Evolutionary conservation across 257 asterid genomes (phyloP).

Genomic region (Marsdenia floribunda): DNA sequence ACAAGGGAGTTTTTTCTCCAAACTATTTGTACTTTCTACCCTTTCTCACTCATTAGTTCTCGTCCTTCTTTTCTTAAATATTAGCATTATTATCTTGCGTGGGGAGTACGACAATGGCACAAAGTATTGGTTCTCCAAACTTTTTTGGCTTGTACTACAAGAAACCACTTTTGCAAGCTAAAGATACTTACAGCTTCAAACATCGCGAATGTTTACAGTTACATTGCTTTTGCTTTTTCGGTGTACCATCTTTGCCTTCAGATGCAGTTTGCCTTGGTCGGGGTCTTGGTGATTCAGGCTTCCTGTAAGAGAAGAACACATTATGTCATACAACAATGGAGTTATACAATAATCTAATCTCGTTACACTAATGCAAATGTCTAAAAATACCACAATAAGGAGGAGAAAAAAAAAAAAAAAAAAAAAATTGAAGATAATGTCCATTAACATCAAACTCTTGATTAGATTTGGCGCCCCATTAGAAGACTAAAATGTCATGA

Average conservation of each 20-base stretch:
- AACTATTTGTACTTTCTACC: neutral
- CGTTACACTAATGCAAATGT: neutral
- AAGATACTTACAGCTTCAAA: constrained; percentile 76
- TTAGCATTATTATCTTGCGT: neutral
- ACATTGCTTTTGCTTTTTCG: constrained; percentile 94
- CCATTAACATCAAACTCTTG: no score
- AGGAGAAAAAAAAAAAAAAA: neutral
- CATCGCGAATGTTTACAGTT: constrained; percentile 95
- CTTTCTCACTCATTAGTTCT: neutral
- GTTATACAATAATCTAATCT: neutral
- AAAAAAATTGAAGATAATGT: neutral
- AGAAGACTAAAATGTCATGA: no score
- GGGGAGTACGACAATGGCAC: neutral
- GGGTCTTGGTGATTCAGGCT: constrained; percentile 85
- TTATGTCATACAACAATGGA: neutral
- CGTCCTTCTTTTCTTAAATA: neutral
- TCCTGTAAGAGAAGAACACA: constrained; percentile 42
- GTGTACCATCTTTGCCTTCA: constrained; percentile 86
- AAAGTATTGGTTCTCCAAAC: neutral
- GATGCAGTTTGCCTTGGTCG: constrained; percentile 49
- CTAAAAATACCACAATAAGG: no score
- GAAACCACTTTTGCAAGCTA: neutral
- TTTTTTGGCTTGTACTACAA: neutral
- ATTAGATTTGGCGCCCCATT: no score
- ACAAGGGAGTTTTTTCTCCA: neutral